Conservation (phyloP, 805 yeast genomes). For the Candida lessepsii region DNA sequence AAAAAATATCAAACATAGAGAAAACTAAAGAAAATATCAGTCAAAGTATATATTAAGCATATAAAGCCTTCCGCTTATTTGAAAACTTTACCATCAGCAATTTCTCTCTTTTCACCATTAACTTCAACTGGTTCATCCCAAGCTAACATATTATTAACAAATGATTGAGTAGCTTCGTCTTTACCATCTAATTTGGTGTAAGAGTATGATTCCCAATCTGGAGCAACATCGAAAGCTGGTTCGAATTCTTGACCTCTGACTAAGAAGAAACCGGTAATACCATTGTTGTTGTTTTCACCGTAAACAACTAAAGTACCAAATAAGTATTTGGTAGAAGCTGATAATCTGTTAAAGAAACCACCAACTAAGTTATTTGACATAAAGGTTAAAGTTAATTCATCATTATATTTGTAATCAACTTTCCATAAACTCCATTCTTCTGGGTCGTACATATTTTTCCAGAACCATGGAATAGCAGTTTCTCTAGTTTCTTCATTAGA, state of each 20-base stretch:
- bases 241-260: conserved; percentile 89
- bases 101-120: conserved; percentile 79
- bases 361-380: conserved; percentile 98
- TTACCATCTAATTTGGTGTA: conserved; percentile 81
- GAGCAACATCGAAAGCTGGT: conserved; percentile 98
- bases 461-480: conserved; percentile 95
- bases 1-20: too few relatives aligned
- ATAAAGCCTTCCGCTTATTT: too few relatives aligned
- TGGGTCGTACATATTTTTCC: conserved; percentile 85
- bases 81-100: conserved; percentile 97
- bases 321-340: conserved; percentile 89
- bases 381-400: conserved; percentile 93
- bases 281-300: conserved; percentile 98
- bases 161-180: conserved; percentile 72
- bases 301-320: conserved; percentile 92
- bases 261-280: conserved; percentile 92
- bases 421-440: conserved; percentile 93
- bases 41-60: too few relatives aligned
- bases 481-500: conserved; percentile 97
- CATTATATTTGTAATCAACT: conserved; percentile 96
- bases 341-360: conserved; percentile 95
- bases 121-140: conserved; percentile 93
- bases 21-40: too few relatives aligned
- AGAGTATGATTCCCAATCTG: conserved; percentile 95
- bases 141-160: conserved; percentile 90